Conservation (phyloP, 495 filamentous ascomycete genomes). For the Rhypophila decipiens region DNA sequence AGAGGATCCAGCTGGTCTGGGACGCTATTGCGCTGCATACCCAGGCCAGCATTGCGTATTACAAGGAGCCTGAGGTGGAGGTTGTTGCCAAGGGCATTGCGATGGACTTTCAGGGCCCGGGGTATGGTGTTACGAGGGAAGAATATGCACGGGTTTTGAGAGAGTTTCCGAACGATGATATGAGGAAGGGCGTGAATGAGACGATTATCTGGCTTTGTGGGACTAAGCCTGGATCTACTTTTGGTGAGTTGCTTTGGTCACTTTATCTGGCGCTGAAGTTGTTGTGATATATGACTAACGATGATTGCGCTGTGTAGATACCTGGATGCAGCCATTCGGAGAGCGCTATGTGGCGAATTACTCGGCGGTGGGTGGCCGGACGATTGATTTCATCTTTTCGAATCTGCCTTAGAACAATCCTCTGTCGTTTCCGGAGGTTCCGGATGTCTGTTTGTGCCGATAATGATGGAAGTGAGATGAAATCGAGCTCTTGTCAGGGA, state of each 20-base stretch:
- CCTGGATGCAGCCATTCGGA: conserved; percentile 2
- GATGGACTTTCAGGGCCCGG: conserved; percentile 43
- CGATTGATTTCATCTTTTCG: not conserved
- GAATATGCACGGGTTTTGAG: conserved; percentile 26
- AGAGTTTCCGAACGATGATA: conserved; percentile 29
- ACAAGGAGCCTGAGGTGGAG: conserved; percentile 43
- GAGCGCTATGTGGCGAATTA: not conserved
- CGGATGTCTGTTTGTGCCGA: too few relatives aligned
- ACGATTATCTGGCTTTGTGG: conserved; percentile 20
- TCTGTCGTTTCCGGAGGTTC: too few relatives aligned
- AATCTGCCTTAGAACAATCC: too few relatives aligned
- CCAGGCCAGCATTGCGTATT: conserved; percentile 29
- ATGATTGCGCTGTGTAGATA: too few relatives aligned
- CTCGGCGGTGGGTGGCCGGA: not conserved
- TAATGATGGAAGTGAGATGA: too few relatives aligned
- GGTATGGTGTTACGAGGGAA: conserved; percentile 9
- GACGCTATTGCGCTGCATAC: conserved; percentile 50
- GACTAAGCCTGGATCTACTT: conserved; percentile 17
- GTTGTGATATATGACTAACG: too few relatives aligned
- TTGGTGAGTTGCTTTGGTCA: conserved; percentile 9
- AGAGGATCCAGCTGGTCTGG: conserved; percentile 43
- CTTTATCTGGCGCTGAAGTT: too few relatives aligned
- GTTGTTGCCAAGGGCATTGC: conserved; percentile 32
- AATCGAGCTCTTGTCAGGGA: too few relatives aligned
- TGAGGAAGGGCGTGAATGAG: conserved; percentile 19